A percentile compares a stretch with the other conserved stretches of the same genome.
Conservation (phyloP, 352 stramenopile genomes). For the Saprolegnia diclina region DNA sequence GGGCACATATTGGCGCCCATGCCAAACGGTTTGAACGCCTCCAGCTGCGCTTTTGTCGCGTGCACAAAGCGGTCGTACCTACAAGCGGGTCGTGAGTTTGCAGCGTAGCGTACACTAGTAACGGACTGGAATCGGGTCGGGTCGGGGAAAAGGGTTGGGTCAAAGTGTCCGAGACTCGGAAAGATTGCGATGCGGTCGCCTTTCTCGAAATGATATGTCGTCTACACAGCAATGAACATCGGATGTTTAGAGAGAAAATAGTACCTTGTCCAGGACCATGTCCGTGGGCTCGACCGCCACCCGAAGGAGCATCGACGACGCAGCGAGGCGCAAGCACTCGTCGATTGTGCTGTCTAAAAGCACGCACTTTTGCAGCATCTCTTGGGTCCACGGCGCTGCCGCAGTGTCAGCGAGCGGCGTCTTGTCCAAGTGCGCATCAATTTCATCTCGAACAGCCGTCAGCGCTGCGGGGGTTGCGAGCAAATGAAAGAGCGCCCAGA, state of each 20-base stretch:
- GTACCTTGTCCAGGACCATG: background rate
- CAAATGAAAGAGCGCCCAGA: conserved; percentile 20
- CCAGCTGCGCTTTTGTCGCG: background rate
- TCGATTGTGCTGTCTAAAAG: conserved; percentile 13
- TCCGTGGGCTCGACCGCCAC: conserved; percentile 11
- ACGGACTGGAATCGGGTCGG: conserved; percentile 18
- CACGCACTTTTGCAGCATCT: conserved; percentile 19
- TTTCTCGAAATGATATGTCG: conserved; percentile 9
- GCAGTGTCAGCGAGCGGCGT: background rate
- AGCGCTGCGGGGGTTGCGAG: background rate
- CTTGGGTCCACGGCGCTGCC: background rate
- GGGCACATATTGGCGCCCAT: conserved; percentile 21
- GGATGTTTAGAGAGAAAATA: background rate
- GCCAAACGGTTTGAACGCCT: conserved; percentile 26
- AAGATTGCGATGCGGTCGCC: conserved; percentile 12
- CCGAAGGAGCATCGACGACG: conserved; percentile 11
- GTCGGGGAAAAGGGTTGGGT: conserved; percentile 12
- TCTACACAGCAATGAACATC: background rate
- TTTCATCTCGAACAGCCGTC: conserved; percentile 11
- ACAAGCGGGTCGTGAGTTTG: background rate
- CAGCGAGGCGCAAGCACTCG: conserved; percentile 14
- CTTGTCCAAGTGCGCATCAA: background rate
- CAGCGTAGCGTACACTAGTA: background rate
- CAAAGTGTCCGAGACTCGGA: conserved; percentile 11
- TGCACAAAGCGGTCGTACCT: conserved; percentile 25